Percentiles rank a stretch among this genome's conserved stretches.
phyloP scores from a whole-genome alignment of 352 stramenopile genomes.

The Globisporangium paddicum region DNA sequence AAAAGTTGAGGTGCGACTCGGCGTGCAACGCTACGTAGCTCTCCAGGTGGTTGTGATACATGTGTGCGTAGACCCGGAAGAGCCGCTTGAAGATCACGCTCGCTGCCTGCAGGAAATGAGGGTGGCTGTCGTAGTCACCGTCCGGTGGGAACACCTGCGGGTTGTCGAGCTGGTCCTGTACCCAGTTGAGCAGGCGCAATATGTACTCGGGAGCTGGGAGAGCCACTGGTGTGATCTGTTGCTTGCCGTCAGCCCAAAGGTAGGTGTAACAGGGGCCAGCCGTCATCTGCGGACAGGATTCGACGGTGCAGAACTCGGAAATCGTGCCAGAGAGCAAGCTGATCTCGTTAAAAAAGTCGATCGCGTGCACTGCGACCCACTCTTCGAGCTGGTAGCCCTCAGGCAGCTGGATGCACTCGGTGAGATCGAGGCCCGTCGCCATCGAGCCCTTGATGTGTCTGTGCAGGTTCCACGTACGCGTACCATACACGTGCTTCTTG shows the following conservation, averaged over 20 bases:
- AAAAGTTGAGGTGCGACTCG: slow-evolving; percentile 94
- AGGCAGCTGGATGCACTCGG: slow-evolving; percentile 59
- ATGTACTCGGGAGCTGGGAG: slow-evolving; percentile 85
- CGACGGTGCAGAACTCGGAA: slow-evolving; percentile 69
- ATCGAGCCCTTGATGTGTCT: slow-evolving; percentile 69
- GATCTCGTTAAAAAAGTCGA: slow-evolving; percentile 95
- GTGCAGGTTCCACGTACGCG: slow-evolving; percentile 64
- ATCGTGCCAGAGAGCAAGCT: slow-evolving; percentile 89
- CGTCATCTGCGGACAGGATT: slow-evolving; percentile 66
- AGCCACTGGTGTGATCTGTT: slow-evolving; percentile 40
- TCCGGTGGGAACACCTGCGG: slow-evolving; percentile 46
- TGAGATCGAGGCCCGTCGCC: slow-evolving; percentile 43
- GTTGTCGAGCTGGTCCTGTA: slow-evolving; percentile 83
- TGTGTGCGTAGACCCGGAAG: slow-evolving; percentile 96
- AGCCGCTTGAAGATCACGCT: slow-evolving; percentile 92
- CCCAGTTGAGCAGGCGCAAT: slow-evolving; percentile 79
- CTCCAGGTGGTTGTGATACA: slow-evolving; percentile 94
- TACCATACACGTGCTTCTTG: slow-evolving; percentile 53
- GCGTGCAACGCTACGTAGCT: slow-evolving; percentile 90
- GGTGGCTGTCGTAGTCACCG: slow-evolving; percentile 16
- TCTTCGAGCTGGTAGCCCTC: slow-evolving; percentile 57
- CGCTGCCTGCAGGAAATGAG: slow-evolving; percentile 49
- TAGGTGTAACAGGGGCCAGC: slow-evolving; percentile 86
- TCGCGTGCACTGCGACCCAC: slow-evolving; percentile 69
- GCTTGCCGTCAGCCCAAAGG: slow-evolving; percentile 70